These are phyloP conservation scores for Pseudohalonectria lignicola DNA, from an alignment of 2,329 filamentous ascomycete genomes.

Conservation along the genomic window DNA sequence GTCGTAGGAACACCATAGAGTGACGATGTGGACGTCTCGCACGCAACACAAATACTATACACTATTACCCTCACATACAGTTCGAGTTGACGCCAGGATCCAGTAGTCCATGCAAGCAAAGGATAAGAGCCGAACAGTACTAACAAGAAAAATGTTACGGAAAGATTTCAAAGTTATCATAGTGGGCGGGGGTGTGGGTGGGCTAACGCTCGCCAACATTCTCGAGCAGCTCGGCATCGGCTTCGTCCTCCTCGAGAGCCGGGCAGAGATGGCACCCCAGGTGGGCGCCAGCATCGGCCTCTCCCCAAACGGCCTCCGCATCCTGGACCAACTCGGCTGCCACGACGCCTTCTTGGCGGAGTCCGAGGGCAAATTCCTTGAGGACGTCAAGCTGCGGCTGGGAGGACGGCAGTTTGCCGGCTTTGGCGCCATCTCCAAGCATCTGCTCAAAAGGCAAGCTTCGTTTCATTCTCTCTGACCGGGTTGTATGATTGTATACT, in stretches of 20 bases:
- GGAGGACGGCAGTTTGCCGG: constrained; percentile 8
- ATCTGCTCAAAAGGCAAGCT: constrained; percentile 1
- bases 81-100: no score
- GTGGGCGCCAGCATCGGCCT: constrained; percentile 37
- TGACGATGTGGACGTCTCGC: no score
- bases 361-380: constrained; percentile 6
- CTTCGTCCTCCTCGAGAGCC: constrained; percentile 35
- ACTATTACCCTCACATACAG: no score
- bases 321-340: constrained; percentile 39
- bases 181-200: constrained; percentile 35
- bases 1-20: no score
- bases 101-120: no score
- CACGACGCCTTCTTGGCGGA: constrained; percentile 9
- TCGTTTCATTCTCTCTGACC: no score
- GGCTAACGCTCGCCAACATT: constrained; percentile 31
- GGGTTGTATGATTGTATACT: no score
- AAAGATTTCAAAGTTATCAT: constrained; percentile 28
- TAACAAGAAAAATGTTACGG: background rate
- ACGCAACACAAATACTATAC: no score
- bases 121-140: no score
- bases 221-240: constrained; percentile 33
- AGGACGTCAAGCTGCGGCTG: background rate
- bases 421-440: constrained; percentile 10
- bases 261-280: constrained; percentile 27
- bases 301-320: constrained; percentile 25